A percentile compares a stretch with the other conserved stretches of the same genome.
Conservation (phyloP, 805 yeast species). For the Saccharomyces mikatae region DNA sequence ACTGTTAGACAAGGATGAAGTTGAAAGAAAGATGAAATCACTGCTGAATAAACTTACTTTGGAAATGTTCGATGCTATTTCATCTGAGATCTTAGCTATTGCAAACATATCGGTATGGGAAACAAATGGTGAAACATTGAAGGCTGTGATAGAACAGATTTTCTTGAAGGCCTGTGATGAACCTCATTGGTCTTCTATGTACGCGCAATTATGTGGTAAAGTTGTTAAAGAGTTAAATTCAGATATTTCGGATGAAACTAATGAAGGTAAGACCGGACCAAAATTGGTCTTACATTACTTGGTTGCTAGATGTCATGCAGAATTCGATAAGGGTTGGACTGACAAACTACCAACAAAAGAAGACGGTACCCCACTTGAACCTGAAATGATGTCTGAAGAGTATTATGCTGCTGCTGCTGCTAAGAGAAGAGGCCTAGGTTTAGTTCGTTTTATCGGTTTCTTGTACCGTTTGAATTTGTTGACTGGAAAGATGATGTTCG, state of each 20-base stretch:
- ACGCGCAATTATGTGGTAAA: slow-evolving; percentile 84
- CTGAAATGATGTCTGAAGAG: slow-evolving; percentile 91
- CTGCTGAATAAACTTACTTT: slow-evolving; percentile 87
- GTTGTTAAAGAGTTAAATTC: slow-evolving; percentile 59
- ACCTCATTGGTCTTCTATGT: slow-evolving; percentile 95
- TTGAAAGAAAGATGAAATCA: slow-evolving; percentile 78
- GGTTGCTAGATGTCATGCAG: slow-evolving; percentile 81
- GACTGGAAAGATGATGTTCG: slow-evolving; percentile 63
- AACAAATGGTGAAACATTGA: slow-evolving; percentile 71
- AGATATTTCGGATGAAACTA: slow-evolving; percentile 54
- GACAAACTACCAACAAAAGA: slow-evolving; percentile 73
- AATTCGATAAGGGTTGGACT: slow-evolving; percentile 92
- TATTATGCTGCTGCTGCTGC: slow-evolving; percentile 82
- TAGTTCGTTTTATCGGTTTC: slow-evolving; percentile 92
- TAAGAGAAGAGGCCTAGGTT: slow-evolving; percentile 95
- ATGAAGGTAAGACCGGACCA: slow-evolving; percentile 52
- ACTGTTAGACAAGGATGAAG: slow-evolving; percentile 58
- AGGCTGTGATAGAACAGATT: slow-evolving; percentile 71
- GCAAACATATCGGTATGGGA: slow-evolving; percentile 85
- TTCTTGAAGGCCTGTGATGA: slow-evolving; percentile 97
- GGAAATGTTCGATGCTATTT: slow-evolving; percentile 78
- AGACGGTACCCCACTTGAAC: slow-evolving; percentile 70
- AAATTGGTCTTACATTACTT: slow-evolving; percentile 70
- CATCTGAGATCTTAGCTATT: slow-evolving; percentile 65
- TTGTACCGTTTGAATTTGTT: slow-evolving; percentile 71